Evolutionary conservation across 2,329 filamentous ascomycete genomes (phyloP).

Genomic region (Clonostachys rhizophaga): DNA sequence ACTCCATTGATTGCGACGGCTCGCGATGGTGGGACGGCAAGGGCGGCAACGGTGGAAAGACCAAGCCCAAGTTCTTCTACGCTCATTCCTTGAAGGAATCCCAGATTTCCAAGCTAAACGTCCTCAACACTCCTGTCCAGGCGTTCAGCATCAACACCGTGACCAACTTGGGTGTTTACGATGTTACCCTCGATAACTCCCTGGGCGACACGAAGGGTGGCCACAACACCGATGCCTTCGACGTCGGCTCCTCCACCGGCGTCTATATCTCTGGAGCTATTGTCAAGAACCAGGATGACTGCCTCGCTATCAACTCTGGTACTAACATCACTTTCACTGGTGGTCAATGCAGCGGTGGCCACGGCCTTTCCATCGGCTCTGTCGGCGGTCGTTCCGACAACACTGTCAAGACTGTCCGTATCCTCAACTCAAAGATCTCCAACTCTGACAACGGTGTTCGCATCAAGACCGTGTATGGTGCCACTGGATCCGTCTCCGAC

Average conservation of each 20-base stretch:
- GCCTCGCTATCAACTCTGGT: no score
- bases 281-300: no score
- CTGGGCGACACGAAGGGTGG: conserved; percentile 24
- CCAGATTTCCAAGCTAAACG: conserved; percentile 26
- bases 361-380: no score
- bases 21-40: conserved; percentile 52
- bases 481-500: no score
- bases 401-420: no score
- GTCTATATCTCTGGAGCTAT: conserved; percentile 39
- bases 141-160: no score
- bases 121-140: conserved; percentile 21
- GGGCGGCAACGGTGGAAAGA: conserved; percentile 50
- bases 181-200: conserved; percentile 31
- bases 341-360: no score
- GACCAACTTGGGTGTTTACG: not conserved
- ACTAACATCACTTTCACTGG: no score
- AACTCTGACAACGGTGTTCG: no score
- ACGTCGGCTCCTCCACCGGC: conserved; percentile 43
- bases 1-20: conserved; percentile 48
- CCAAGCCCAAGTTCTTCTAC: conserved; percentile 43
- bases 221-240: conserved; percentile 57
- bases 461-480: no score
- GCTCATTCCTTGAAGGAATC: conserved; percentile 10
- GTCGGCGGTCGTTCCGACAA: no score
- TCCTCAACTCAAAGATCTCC: no score